Evolutionary conservation across 78 protist genomes (phyloP), one percentile per base, ranked within the genome.

Genomic region (Dictyostelium purpureum): DNA sequence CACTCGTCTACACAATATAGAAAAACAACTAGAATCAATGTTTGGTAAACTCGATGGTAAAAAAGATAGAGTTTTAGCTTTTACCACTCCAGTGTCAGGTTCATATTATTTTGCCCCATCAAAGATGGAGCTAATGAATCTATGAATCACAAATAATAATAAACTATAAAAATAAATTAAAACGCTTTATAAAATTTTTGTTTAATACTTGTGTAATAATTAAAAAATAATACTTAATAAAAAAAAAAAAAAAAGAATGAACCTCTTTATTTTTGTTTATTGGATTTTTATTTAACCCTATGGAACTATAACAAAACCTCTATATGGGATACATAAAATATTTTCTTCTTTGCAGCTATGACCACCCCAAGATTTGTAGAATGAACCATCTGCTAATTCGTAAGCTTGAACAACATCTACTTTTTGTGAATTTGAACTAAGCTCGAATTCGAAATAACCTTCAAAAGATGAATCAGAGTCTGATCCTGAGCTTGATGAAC

Each of bases 51-150:
- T 59, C 2, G 92, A 85, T 35, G 82, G 76, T 45, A 73, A 57
- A 56, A 14, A 37, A 6, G 83, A 85, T 57, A 7, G 43, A n/a
- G 10, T 85, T 0, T 35, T 59, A 35, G 5, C 56, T 4, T 59
- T 54, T 37, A 61, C 63, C 12, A 85, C 31, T 11, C 92, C 92
- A 4, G 78, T 73, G 0, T 43, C 83, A 33, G 67, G 82, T 26
- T 4, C 74, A 21, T 85, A 71, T 73, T 85, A 73, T 43, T 85
- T 85, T 59, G 81, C 82, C 3, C 92, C 92, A 16, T 70, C 82
- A 28, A 18, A 71, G 31, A 73, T 18, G 14, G 70, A 85, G 73
- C 45, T 85, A 59, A 26, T 28, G 28, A 3, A 71, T 43, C 45
- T 45, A 47, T 71, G 45, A 45, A n/a, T n/a, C n/a, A n/a, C n/a